Conservation (phyloP, 208 protist species). For the Acanthamoeba lenticulata region DNA sequence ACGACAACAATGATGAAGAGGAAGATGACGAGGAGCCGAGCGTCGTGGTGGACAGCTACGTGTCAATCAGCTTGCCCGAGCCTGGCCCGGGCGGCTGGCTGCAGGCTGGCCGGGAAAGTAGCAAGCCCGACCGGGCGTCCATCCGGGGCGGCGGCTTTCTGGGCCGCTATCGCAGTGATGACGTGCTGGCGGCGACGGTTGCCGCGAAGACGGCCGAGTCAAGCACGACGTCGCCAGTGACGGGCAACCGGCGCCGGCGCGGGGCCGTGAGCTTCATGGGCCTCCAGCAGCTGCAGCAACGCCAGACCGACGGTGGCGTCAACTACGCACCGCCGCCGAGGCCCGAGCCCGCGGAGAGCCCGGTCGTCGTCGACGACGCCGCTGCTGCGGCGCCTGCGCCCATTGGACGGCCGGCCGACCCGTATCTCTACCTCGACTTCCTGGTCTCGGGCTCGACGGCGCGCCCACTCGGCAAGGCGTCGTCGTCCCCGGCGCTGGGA, state of each 20-base stretch:
- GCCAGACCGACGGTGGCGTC: neutral
- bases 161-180: no score
- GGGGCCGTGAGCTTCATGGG: slow-evolving; percentile 10
- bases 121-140: no score
- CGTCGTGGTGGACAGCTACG: neutral
- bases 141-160: no score
- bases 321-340: neutral
- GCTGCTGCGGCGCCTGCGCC: neutral
- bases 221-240: no score
- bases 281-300: neutral
- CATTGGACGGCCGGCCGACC: neutral
- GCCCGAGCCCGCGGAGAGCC: neutral
- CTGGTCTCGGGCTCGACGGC: neutral
- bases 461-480: neutral
- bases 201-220: no score
- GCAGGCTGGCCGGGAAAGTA: no score
- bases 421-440: slow-evolving; percentile 40
- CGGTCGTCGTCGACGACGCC: neutral
- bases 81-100: no score
- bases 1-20: neutral
- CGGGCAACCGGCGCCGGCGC: neutral
- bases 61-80: neutral
- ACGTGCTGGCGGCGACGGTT: no score
- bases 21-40: neutral
- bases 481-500: neutral